Base-by-base conservation (phyloP, 768 basidiomycete species). In the Saitozyma sp. region DNA sequence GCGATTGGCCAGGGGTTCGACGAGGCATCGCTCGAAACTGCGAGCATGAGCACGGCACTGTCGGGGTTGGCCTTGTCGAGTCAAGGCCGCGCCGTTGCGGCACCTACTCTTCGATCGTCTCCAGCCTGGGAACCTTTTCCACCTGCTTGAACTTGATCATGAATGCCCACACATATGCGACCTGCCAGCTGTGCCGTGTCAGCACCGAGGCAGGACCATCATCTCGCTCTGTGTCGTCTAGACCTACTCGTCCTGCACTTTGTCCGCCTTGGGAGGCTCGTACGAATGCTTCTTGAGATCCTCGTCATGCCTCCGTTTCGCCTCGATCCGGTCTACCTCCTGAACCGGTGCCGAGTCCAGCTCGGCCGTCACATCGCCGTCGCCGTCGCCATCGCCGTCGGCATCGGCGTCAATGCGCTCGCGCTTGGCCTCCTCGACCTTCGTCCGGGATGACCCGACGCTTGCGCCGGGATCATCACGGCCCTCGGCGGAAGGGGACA, bases 161-260 rank as follows among this genome's bases (percentile, higher is more conserved):
- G 59, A 74, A 74, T n/a, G 68, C 66, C 73, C 73, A 74, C 39
- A 69, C 68, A 51, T 74, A 74, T 3, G 73, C 66, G 48, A 71
- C 65, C 62, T 74, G 70, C 73, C 73, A 74, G 48, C 73, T 74
- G 49, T 37, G 49, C 50, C 16, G 13, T 40, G 29, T 41, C 39
- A 52, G 17, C 8, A 56, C 8, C 57, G 20, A 43, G 17, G n/a
- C n/a, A n/a, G n/a, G 29, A 29, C 29, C 29, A 29, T 29, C 29
- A 5, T 29, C 29, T 29, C 29, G 29, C 29, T 29, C 2, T 5
- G 29, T 29, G 29, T 29, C 29, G 29, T 29, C 29, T 9, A 1
- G 45, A 69, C 68, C 50, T 46, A 69, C 68, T 69, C 68, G 38
- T 69, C 61, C 46, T 70, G 66, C 10, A 67, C 38, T 37, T 59